Base-by-base conservation (phyloP, 2,329 filamentous ascomycete genomes). In the Paraphaeosphaeria minitans region DNA sequence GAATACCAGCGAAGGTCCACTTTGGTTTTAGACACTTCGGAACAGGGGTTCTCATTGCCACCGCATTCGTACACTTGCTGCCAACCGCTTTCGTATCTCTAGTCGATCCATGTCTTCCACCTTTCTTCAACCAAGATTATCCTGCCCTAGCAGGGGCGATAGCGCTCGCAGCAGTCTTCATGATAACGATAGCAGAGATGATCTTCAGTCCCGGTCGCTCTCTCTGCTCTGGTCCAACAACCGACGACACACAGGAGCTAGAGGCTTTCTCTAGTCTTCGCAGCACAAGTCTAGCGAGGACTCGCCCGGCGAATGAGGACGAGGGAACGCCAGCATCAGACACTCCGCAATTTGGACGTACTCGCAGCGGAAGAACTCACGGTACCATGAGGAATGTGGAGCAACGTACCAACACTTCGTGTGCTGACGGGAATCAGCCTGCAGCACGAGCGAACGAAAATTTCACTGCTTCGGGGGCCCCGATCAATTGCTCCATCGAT, bases 11-110 rank as follows among this genome's bases (percentile, higher is more conserved):
- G 47, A 81, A 82, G 14, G 86, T 87, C 67, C 85, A 87, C 62
- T 82, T 84, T 42, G 85, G 83, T 70, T 70, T 66, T 3, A 86
- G 87, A 63, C 85, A 87, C 66, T 77, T 77, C 45, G 75, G 91
- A 63, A 95, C 91, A 0, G 91, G 91, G 48, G 91, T 95, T 22
- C 81, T 95, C 19, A 88, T 94, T 60, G 91, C 91, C 16, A 95
- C 91, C 1, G 90, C 91, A 55, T 95, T 95, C 72, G 90, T 94
- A 19, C 91, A 93, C 75, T 76, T 87, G 56, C 80, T 88, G 10
- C 86, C 86, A 0, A 87, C 84, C 4, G 85, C 85, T 5, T 88
- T 87, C 66, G 75, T 68, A 33, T 78, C 75, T 6, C 69, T 79
- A 14, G 72, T 68, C 53, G 64, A 79, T 53, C 75, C 77, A 46